phyloP scores from a whole-genome alignment of 768 basidiomycete genomes.

The Psilocybe azurescens region DNA sequence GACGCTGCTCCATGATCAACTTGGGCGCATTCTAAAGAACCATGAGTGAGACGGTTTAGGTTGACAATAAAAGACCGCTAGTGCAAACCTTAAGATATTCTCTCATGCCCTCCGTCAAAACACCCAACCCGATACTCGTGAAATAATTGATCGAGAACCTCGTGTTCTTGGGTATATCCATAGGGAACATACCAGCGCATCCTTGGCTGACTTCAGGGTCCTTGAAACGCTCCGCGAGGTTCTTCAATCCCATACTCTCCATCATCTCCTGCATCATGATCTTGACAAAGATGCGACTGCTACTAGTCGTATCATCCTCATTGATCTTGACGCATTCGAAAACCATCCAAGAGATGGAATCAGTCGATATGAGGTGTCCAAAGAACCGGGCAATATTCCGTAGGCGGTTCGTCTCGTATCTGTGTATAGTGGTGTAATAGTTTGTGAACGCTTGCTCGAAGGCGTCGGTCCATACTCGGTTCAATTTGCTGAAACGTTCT shows the following conservation, averaged over 20 bases:
- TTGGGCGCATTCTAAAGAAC: constrained; percentile 82
- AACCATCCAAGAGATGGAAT: constrained; percentile 89
- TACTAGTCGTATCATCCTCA: constrained; percentile 97
- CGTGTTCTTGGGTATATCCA: constrained; percentile 96
- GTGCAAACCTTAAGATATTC: constrained; percentile 86
- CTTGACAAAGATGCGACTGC: constrained; percentile 96
- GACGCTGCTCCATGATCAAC: constrained; percentile 92
- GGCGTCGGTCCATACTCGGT: constrained; percentile 90
- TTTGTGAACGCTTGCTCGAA: constrained; percentile 87
- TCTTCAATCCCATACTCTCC: constrained; percentile 91
- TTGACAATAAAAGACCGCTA: constrained; percentile 2
- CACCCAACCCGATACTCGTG: constrained; percentile 91
- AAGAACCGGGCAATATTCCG: constrained; percentile 98
- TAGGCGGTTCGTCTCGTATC: constrained; percentile 97
- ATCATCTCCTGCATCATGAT: constrained; percentile 96
- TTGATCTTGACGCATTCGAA: constrained; percentile 89
- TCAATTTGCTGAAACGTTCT: constrained; percentile 96
- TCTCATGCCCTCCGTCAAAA: constrained; percentile 94
- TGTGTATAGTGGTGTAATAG: constrained; percentile 97
- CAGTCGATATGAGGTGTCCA: constrained; percentile 86
- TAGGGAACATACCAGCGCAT: constrained; percentile 90
- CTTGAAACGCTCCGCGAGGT: constrained; percentile 86
- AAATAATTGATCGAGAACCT: constrained; percentile 98
- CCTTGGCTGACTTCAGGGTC: constrained; percentile 80
- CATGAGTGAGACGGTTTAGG: constrained; percentile 6